Percentiles rank a stretch among this genome's conserved stretches.
These are phyloP conservation scores for Austropuccinia psidii DNA, from an alignment of 1,284 basidiomycete species.

Conservation along the genomic window DNA sequence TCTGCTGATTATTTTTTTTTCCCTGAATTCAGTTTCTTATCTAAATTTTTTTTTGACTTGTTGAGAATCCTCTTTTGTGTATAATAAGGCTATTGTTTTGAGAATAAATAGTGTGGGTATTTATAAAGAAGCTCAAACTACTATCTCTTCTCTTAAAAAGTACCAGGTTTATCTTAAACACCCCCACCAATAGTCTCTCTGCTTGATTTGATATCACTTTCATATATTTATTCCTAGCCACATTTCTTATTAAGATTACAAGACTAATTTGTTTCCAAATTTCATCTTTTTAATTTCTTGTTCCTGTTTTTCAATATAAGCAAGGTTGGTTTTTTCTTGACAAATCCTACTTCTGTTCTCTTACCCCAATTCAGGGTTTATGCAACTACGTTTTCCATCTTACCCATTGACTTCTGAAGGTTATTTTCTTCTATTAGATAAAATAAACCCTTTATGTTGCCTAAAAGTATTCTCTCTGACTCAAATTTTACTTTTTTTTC, in stretches of 20 bases:
- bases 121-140: background rate
- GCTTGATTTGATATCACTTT: background rate
- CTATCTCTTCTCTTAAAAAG: background rate
- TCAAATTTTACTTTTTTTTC: background rate
- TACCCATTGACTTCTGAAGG: background rate
- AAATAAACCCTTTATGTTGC: slow-evolving; percentile 8
- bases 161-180: background rate
- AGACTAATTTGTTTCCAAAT: background rate
- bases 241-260: background rate
- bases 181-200: background rate
- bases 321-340: background rate
- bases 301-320: background rate
- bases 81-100: too few species aligned
- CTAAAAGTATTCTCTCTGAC: background rate
- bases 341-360: background rate
- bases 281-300: background rate
- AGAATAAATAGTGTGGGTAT: background rate
- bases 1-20: background rate
- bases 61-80: background rate
- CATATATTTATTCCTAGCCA: background rate
- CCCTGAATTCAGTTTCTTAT: background rate
- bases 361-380: background rate
- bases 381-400: background rate
- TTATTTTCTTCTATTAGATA: background rate
- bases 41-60: background rate